These are phyloP conservation scores for Magnaporthiopsis rhizophila DNA, from an alignment of 2,329 filamentous ascomycete genomes.

Conservation along the genomic window DNA sequence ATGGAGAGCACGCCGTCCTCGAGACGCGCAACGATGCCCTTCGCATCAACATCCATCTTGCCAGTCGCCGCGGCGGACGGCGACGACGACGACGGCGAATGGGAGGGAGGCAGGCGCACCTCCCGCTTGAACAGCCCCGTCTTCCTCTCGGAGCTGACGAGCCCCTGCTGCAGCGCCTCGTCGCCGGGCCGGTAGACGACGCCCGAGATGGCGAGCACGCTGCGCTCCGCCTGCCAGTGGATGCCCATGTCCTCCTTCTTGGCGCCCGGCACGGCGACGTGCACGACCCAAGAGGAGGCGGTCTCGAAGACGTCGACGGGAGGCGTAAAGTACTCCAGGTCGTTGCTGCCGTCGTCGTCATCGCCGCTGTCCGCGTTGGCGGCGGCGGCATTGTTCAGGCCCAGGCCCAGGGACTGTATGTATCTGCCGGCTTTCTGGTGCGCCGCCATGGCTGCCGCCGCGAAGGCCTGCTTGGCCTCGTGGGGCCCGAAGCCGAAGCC, in stretches of 20 bases:
- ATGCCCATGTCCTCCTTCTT: conserved; percentile 65
- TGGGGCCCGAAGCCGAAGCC: conserved; percentile 5
- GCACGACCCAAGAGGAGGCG: conserved; percentile 52
- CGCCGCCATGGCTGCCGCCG: conserved; percentile 21
- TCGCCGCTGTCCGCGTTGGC: conserved; percentile 10
- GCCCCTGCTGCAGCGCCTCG: conserved; percentile 57
- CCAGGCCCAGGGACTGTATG: conserved; percentile 18
- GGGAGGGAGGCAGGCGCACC: conserved; percentile 51
- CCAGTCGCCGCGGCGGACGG: conserved; percentile 30
- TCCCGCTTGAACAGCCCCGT: conserved; percentile 68
- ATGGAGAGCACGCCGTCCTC: conserved; percentile 71
- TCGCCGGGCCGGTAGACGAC: conserved; percentile 66
- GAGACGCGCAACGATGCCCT: conserved; percentile 64
- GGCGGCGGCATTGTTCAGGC: background rate
- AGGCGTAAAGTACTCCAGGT: conserved; percentile 44
- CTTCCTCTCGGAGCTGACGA: conserved; percentile 59
- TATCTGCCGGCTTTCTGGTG: conserved; percentile 34
- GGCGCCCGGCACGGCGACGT: conserved; percentile 66
- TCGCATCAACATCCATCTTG: conserved; percentile 55
- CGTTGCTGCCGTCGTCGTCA: conserved; percentile 15
- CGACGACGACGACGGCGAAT: conserved; percentile 8
- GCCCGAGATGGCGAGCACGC: conserved; percentile 58
- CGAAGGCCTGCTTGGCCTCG: background rate
- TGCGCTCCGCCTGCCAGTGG: conserved; percentile 65
- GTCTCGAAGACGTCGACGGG: conserved; percentile 73